These are phyloP conservation scores for Suhomyces wounanorum DNA, from an alignment of 1,139 yeast genomes.

Conservation along the genomic window DNA sequence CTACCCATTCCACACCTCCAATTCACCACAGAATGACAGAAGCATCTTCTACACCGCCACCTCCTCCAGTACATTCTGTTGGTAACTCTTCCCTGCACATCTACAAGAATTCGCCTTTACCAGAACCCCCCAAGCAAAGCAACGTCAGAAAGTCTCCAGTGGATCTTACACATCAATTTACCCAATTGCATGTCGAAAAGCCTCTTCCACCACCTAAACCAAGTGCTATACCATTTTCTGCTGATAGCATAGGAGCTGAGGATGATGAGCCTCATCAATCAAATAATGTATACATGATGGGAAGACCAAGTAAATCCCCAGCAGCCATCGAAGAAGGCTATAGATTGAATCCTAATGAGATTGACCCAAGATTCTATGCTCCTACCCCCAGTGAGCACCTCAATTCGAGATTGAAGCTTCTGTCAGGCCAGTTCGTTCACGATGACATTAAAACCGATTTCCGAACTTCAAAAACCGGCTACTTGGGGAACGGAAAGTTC, in stretches of 20 bases:
- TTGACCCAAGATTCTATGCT: constrained; percentile 48
- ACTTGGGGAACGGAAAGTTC: constrained; percentile 34
- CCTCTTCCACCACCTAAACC: constrained; percentile 9
- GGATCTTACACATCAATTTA: constrained; percentile 3
- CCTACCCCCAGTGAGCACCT: constrained; percentile 50
- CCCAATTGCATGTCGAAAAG: constrained; percentile 7
- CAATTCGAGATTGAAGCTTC: constrained; percentile 24
- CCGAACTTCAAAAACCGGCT: constrained; percentile 23
- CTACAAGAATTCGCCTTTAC: constrained; percentile 6
- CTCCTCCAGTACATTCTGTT: constrained; percentile 13
- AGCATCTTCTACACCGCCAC: neutral
- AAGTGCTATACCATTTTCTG: constrained; percentile 42
- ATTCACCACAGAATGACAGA: neutral
- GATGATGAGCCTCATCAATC: constrained; percentile 34
- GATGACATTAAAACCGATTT: constrained; percentile 25
- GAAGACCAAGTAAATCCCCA: constrained; percentile 36
- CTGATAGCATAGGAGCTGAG: constrained; percentile 43
- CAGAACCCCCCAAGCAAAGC: neutral
- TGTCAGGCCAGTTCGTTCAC: constrained; percentile 22
- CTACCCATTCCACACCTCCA: constrained; percentile 14
- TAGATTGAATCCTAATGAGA: constrained; percentile 34
- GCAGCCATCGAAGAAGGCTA: constrained; percentile 16
- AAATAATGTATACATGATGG: constrained; percentile 40
- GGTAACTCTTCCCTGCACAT: neutral
- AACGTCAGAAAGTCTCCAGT: constrained; percentile 5